Evolutionary conservation across 2,329 filamentous ascomycete species (phyloP), one percentile per base, ranked within the genome.

Genomic region (Bipolaris gigantea): DNA sequence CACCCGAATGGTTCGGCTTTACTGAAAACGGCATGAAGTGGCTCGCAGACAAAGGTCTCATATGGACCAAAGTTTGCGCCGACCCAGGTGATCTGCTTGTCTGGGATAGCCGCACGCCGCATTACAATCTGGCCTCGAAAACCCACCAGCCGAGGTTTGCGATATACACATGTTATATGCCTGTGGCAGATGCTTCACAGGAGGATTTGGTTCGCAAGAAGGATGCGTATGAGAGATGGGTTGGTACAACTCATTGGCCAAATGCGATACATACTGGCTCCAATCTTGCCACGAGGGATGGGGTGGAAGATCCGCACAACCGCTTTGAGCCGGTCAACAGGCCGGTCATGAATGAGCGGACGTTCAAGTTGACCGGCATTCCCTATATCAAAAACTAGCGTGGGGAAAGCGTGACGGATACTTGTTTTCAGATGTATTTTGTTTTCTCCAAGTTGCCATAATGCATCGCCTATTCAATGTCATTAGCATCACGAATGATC

Each of bases 311-410:
- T 47, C 63, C 66, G 11, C 63, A 76, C 55, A 75, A 76, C 33
- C 67, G 75, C 15, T 63, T 69, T 11, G 63, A 69, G 58, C 77
- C 78, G 0, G 58, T 76, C 1, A 73, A 76, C 41, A 75, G 77
- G 54, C 73, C 76, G 0, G 52, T 67, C 19, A 57, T 80, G 30
- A 65, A 65, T 52, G 77, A 79, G 66, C 58, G 76, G 21, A 75
- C 73, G 1, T 79, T 75, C 60, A 78, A 74, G 60, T 60, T 81
- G 48, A 81, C 78, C 2, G 79, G 79, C 2, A 79, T 81, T 55
- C 78, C 79, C 10, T 81, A 80, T 53, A 76, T 40, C 13, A 7
- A 9, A 25, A 23, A 40, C 16, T 40, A 40, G 21, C 7, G 7
- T 5, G 13, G 5, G 7, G 2, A 40, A 25, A 3, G 10, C 2